Percentiles rank a stretch among this genome's conserved stretches.
phyloP scores from a whole-genome alignment of 164 flowering plant species.

The Vitis cinerea region DNA sequence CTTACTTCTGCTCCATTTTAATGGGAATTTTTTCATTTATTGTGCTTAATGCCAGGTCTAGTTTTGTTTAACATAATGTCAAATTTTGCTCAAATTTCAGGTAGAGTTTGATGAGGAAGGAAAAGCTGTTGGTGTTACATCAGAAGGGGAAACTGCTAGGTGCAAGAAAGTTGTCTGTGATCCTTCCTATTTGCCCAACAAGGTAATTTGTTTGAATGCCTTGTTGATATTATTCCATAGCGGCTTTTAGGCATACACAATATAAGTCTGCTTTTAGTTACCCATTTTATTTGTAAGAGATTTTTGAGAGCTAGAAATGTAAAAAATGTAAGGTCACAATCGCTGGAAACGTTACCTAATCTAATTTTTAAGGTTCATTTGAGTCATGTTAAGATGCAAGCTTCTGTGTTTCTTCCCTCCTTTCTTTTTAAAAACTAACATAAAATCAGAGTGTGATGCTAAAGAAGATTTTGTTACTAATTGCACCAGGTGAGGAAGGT shows the following conservation, averaged over 20 bases:
- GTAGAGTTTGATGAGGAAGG: constrained; percentile 91
- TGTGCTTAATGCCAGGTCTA: background rate
- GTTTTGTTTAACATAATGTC: background rate
- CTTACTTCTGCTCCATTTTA: background rate
- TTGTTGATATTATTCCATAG: background rate
- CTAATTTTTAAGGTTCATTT: no score
- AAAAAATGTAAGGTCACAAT: no score
- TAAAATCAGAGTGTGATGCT: background rate
- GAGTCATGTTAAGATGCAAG: no score
- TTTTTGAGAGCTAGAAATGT: no score
- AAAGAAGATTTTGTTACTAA: background rate
- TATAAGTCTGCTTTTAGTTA: no score
- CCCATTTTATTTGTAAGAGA: no score
- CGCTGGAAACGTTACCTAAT: no score
- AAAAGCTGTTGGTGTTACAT: constrained; percentile 80
- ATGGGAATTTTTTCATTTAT: background rate
- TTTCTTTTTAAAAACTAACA: no score
- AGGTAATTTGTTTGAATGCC: constrained; percentile 43
- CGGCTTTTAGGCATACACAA: background rate
- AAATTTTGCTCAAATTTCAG: constrained; percentile 31
- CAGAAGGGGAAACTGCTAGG: constrained; percentile 93
- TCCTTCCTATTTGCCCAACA: constrained; percentile 90
- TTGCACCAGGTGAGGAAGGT: constrained; percentile 78
- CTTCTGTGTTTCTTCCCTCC: no score
- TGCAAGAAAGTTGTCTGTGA: constrained; percentile 98